Evolutionary conservation across 2,329 filamentous ascomycete species (phyloP).

Genomic region (Aureobasidium melanogenum): DNA sequence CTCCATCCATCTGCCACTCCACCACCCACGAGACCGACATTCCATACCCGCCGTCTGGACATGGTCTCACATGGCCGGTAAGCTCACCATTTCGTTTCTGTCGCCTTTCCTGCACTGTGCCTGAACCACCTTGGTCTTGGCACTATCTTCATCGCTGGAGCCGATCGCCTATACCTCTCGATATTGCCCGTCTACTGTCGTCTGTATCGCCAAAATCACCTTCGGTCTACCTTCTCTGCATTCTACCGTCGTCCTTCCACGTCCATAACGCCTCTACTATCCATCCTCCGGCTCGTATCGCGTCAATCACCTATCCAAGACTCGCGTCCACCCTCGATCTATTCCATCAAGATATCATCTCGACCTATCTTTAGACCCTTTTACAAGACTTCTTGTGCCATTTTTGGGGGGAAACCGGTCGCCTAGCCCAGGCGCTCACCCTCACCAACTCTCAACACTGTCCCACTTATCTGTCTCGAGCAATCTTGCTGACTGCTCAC

Average conservation of each 20-base stretch:
- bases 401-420: constrained; percentile 33
- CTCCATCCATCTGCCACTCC: not conserved
- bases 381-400: constrained; percentile 19
- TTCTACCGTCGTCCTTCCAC: not conserved
- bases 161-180: not conserved
- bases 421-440: constrained; percentile 27
- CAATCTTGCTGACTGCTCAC: constrained; percentile 34
- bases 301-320: not conserved
- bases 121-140: not conserved
- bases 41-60: constrained; percentile 16
- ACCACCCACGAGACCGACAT: not conserved
- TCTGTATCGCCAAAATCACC: not conserved
- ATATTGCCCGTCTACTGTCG: not conserved
- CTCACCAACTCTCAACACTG: constrained; percentile 24
- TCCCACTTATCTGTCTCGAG: constrained; percentile 21
- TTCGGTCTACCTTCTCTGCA: not conserved
- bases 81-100: constrained; percentile 34
- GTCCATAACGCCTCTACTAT: not conserved
- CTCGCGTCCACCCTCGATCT: constrained; percentile 11
- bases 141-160: not conserved
- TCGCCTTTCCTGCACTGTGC: not conserved
- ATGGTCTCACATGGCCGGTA: constrained; percentile 49
- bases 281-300: not conserved
- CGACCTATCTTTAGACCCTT: constrained; percentile 27
- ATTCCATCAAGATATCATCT: constrained; percentile 27